phyloP scores from a whole-genome alignment of 2,329 filamentous ascomycete species.

The Dactylonectria estremocensis region DNA sequence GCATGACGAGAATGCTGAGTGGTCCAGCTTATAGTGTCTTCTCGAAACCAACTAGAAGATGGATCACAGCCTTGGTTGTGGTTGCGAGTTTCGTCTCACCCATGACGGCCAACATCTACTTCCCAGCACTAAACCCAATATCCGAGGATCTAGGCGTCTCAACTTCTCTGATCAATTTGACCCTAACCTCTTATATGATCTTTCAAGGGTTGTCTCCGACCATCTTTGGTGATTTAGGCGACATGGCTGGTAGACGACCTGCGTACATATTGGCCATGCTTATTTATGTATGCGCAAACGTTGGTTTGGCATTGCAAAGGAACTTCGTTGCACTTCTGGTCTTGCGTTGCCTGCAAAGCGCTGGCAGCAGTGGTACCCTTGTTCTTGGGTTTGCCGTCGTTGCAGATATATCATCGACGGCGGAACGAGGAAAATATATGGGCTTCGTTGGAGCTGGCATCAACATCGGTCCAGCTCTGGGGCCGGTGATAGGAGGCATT shows the following conservation, averaged over 20 bases:
- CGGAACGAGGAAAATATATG: slow-evolving; percentile 82
- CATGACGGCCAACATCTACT: slow-evolving; percentile 73
- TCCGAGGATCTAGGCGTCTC: slow-evolving; percentile 58
- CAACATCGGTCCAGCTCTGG: slow-evolving; percentile 69
- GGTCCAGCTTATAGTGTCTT: slow-evolving; percentile 51
- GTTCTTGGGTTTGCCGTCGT: slow-evolving; percentile 80
- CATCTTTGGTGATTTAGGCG: slow-evolving; percentile 74
- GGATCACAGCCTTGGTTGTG: slow-evolving; percentile 68
- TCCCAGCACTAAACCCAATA: slow-evolving; percentile 59
- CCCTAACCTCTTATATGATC: slow-evolving; percentile 74
- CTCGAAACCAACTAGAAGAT: slow-evolving; percentile 60
- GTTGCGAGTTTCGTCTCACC: slow-evolving; percentile 70
- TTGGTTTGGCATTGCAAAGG: slow-evolving; percentile 72
- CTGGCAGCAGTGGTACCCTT: slow-evolving; percentile 78
- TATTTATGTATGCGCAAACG: slow-evolving; percentile 72
- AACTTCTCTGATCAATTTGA: slow-evolving; percentile 62
- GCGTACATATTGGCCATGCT: slow-evolving; percentile 72
- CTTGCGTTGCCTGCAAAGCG: slow-evolving; percentile 74
- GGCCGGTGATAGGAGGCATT: slow-evolving; percentile 76
- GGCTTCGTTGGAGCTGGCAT: slow-evolving; percentile 74
- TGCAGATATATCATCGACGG: slow-evolving; percentile 78
- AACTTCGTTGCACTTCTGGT: slow-evolving; percentile 72
- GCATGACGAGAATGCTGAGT: slow-evolving; percentile 38
- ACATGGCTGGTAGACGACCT: slow-evolving; percentile 73
- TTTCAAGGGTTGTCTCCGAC: slow-evolving; percentile 75